Evolutionary conservation across 768 basidiomycete species (phyloP), one percentile per base, ranked within the genome.

Genomic region (Pleurotus eryngii): DNA sequence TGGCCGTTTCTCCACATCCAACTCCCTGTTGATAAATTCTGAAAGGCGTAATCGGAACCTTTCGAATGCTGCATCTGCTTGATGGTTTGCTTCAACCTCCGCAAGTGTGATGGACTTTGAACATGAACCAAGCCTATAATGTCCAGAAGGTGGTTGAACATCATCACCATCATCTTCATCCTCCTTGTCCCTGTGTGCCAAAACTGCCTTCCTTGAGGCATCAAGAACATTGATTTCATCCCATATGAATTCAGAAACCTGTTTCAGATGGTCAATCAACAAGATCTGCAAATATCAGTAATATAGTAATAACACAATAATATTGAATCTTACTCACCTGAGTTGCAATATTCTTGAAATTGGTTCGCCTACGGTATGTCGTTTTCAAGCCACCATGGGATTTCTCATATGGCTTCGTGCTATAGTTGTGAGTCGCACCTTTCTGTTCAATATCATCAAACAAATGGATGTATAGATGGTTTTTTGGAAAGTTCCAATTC

Each of bases 401-500:
- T 0, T 65, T 60, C 46, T 77, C 73, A 55, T 70, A 71, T 0
- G 64, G 64, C 49, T 65, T 62, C 1, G 71, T 74, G 37, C 67
- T 73, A 45, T 69, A 75, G 37, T 72, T 72, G 0, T 47, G 46
- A 0, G 68, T 62, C 0, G 55, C 69, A 11, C 74, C 75, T 30
- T 76, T 76, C 0, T 1, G 17, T 26, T 46, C 17, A 9, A 78
- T 75, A 39, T 76, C 67, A 2, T 56, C 54, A 24, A 74, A 65
- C 0, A 70, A 45, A 50, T 78, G 74, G 3, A 60, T 53, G 43
- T 72, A 70, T 1, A 63, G 58, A 35, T 78, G 76, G 0, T 58
- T 49, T 59, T 77, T 77, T 0, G 69, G 72, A 46, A 75, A 75
- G 24, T 73, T 55, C 69, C 71, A 74, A 17, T 67, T 59, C 62